Percentiles rank a stretch among this genome's conserved stretches.
These are phyloP conservation scores for Phylloporus scabripes DNA, from an alignment of 768 basidiomycete species.

Conservation along the genomic window DNA sequence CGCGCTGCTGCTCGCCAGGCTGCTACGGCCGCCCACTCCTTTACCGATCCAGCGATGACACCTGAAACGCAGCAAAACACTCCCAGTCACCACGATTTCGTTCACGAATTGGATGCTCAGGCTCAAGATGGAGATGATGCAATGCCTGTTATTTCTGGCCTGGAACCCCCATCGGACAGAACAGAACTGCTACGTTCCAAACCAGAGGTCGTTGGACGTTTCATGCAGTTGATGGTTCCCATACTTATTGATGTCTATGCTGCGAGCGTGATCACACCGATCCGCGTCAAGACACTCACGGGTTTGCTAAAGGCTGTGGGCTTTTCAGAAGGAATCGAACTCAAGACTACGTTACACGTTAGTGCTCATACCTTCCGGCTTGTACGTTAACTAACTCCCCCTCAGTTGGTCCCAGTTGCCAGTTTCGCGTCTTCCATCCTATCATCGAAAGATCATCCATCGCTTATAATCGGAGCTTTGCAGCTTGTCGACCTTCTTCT, in stretches of 20 bases:
- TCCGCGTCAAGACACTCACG: slow-evolving; percentile 84
- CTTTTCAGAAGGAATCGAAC: slow-evolving; percentile 72
- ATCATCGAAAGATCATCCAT: slow-evolving; percentile 86
- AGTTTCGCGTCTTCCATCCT: slow-evolving; percentile 93
- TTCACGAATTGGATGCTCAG: slow-evolving; percentile 33
- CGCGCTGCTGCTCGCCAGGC: slow-evolving; percentile 64
- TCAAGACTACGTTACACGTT: slow-evolving; percentile 76
- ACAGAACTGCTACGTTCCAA: slow-evolving; percentile 72
- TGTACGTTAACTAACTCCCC: slow-evolving; percentile 8
- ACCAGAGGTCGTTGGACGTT: slow-evolving; percentile 71
- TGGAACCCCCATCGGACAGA: slow-evolving; percentile 44
- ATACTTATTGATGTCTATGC: slow-evolving; percentile 98
- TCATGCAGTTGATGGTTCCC: slow-evolving; percentile 86
- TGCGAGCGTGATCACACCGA: slow-evolving; percentile 86
- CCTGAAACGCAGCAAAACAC: slow-evolving; percentile 17
- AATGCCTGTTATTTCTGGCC: slow-evolving; percentile 29
- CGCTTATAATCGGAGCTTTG: slow-evolving; percentile 80
- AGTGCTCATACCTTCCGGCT: slow-evolving; percentile 24
- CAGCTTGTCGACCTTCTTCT: slow-evolving; percentile 92
- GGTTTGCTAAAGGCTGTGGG: slow-evolving; percentile 88
- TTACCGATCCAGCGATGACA: slow-evolving; percentile 20
- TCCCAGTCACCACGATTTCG: slow-evolving; percentile 18
- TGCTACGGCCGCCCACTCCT: slow-evolving; percentile 28
- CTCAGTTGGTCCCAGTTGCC: slow-evolving; percentile 86
- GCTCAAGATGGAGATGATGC: slow-evolving; percentile 40